Evolutionary conservation across 2,329 filamentous ascomycete genomes (phyloP).

Genomic region (Pseudogymnoascus sp.): DNA sequence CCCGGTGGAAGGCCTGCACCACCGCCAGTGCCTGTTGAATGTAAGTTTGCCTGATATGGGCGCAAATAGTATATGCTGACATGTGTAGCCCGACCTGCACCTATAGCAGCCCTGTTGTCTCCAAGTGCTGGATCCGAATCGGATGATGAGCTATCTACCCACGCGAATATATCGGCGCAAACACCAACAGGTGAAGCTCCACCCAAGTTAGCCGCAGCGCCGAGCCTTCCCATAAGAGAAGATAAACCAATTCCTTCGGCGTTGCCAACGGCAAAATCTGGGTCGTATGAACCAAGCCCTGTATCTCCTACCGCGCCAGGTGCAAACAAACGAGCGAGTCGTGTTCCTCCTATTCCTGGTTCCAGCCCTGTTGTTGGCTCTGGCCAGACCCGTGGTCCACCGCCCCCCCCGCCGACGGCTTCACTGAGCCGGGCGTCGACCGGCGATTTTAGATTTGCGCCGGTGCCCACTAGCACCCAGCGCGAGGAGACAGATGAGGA

Average conservation of each 20-base stretch:
- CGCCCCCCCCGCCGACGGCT: slow-evolving; percentile 52
- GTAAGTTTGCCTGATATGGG: slow-evolving; percentile 41
- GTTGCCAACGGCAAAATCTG: slow-evolving; percentile 34
- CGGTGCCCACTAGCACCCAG: slow-evolving; percentile 37
- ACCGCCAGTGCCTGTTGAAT: slow-evolving; percentile 51
- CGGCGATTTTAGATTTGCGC: slow-evolving; percentile 41
- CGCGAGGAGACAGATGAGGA: slow-evolving; percentile 65
- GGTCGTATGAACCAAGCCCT: slow-evolving; percentile 30
- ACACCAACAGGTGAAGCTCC: slow-evolving; percentile 34
- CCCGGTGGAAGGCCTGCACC: slow-evolving; percentile 44
- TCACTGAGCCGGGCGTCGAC: slow-evolving; percentile 52
- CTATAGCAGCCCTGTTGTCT: slow-evolving; percentile 49
- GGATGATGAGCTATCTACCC: slow-evolving; percentile 72
- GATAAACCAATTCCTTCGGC: slow-evolving; percentile 35
- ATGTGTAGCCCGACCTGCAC: slow-evolving; percentile 53
- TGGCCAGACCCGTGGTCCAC: slow-evolving; percentile 53
- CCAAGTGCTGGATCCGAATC: slow-evolving; percentile 76
- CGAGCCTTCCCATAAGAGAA: slow-evolving; percentile 39
- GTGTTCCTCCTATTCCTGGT: slow-evolving; percentile 54
- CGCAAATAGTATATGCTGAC: slow-evolving; percentile 22
- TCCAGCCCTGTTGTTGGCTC: slow-evolving; percentile 39
- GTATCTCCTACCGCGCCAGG: slow-evolving; percentile 33
- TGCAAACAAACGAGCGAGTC: slow-evolving; percentile 45
- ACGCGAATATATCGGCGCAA: slow-evolving; percentile 38
- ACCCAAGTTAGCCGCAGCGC: slow-evolving; percentile 32